These are phyloP conservation scores for Kokia cookei DNA, from an alignment of 441 rosid genomes.

Conservation along the genomic window DNA sequence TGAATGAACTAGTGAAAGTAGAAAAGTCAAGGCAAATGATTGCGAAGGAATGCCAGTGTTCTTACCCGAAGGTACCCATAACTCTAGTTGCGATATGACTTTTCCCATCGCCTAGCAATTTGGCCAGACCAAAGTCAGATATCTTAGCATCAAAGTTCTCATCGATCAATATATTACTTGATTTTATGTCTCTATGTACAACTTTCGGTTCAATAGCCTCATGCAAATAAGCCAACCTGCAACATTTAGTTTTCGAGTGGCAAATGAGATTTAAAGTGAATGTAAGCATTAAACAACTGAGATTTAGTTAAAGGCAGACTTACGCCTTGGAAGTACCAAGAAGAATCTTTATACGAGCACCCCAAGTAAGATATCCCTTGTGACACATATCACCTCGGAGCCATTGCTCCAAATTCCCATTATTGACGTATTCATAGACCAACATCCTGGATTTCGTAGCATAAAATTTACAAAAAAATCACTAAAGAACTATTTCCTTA, in stretches of 20 bases:
- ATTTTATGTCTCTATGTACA: conserved; percentile 74
- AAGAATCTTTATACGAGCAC: conserved; percentile 61
- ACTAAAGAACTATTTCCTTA: background rate
- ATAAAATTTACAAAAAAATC: background rate
- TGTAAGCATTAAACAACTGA: background rate
- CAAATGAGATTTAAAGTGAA: conserved; percentile 3
- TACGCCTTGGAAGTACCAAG: conserved; percentile 81
- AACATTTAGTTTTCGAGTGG: conserved; percentile 1
- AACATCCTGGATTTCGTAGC: conserved; percentile 34
- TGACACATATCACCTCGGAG: conserved; percentile 62
- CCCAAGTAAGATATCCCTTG: conserved; percentile 70
- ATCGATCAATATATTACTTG: conserved; percentile 68
- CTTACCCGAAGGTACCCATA: conserved; percentile 84
- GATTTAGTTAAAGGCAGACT: conserved; percentile 10
- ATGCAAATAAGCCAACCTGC: conserved; percentile 70
- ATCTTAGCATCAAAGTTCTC: conserved; percentile 62
- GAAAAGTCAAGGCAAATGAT: background rate
- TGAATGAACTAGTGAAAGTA: background rate
- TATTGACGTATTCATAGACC: conserved; percentile 71
- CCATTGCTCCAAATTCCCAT: conserved; percentile 83
- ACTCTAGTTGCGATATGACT: conserved; percentile 67
- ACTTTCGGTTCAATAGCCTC: conserved; percentile 86
- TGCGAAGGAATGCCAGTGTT: conserved; percentile 1
- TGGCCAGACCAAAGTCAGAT: conserved; percentile 75
- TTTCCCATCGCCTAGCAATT: conserved; percentile 66